Evolutionary conservation across 805 yeast species (phyloP).

Genomic region (Saturnispora ahearnii): DNA sequence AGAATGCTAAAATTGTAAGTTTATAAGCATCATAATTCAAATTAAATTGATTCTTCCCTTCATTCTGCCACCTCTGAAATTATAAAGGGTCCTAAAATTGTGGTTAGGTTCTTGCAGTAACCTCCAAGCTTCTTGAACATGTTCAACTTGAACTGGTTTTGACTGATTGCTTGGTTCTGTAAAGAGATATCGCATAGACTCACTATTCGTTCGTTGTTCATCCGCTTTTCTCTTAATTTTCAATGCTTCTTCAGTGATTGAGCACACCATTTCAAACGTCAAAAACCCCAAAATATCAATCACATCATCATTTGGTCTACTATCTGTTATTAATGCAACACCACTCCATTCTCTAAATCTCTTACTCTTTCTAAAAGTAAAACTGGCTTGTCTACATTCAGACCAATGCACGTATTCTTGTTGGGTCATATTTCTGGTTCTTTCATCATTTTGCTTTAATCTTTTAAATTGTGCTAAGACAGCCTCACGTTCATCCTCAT

Average conservation of each 20-base stretch:
- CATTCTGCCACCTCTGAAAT: slow-evolving; percentile 63
- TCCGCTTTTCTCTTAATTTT: slow-evolving; percentile 55
- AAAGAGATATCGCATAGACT: slow-evolving; percentile 52
- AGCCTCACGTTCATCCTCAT: slow-evolving; percentile 87
- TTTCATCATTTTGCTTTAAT: slow-evolving; percentile 84
- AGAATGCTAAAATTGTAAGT: not conserved
- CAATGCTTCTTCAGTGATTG: slow-evolving; percentile 86
- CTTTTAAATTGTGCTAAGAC: slow-evolving; percentile 81
- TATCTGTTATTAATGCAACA: slow-evolving; percentile 70
- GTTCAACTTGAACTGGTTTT: slow-evolving; percentile 68
- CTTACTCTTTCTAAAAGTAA: slow-evolving; percentile 90
- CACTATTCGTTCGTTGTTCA: slow-evolving; percentile 23
- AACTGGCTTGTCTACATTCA: slow-evolving; percentile 95
- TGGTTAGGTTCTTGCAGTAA: slow-evolving; percentile 51
- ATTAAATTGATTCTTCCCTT: slow-evolving; percentile 45
- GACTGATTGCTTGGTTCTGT: slow-evolving; percentile 85
- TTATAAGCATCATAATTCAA: not conserved
- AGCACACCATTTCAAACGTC: slow-evolving; percentile 94
- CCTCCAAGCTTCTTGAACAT: slow-evolving; percentile 87
- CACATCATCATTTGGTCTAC: slow-evolving; percentile 92
- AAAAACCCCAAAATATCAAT: slow-evolving; percentile 90
- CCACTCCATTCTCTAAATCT: slow-evolving; percentile 97
- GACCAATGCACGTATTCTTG: slow-evolving; percentile 99
- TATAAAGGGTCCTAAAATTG: slow-evolving; percentile 54
- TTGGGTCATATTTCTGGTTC: slow-evolving; percentile 88